A percentile compares a stretch with the other conserved stretches of the same genome.
Conservation (phyloP, 2,329 filamentous ascomycete species). For the Nothophoma quercina region DNA sequence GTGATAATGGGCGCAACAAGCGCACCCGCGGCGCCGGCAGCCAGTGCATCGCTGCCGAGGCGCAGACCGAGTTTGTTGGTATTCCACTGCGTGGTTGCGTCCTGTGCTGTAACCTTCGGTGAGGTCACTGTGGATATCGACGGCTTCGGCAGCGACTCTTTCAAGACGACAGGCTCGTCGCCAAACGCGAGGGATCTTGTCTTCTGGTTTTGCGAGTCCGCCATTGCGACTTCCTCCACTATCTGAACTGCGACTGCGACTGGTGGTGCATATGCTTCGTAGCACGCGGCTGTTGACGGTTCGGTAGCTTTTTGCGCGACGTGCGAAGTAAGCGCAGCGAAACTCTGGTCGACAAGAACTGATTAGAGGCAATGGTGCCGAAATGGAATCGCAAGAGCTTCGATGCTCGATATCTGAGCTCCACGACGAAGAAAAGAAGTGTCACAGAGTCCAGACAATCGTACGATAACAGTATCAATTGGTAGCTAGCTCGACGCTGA, state of each 20-base stretch:
- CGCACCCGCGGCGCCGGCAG: constrained; percentile 74
- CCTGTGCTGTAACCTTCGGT: neutral
- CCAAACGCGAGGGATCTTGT: neutral
- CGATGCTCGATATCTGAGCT: neutral
- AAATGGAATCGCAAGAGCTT: neutral
- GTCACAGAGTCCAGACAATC: neutral
- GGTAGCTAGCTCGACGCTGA: neutral
- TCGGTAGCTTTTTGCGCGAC: neutral
- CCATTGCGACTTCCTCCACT: constrained; percentile 46
- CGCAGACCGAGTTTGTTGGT: constrained; percentile 74
- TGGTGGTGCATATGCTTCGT: constrained; percentile 39
- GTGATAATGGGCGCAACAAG: constrained; percentile 85
- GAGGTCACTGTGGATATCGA: neutral
- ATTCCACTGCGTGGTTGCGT: constrained; percentile 66
- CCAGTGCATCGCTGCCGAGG: constrained; percentile 71
- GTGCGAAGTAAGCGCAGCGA: too few species aligned
- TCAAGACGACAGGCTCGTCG: constrained; percentile 12
- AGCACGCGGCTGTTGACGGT: neutral
- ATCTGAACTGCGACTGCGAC: too few species aligned
- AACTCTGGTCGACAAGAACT: too few species aligned
- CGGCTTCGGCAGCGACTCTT: neutral
- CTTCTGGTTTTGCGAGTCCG: constrained; percentile 23
- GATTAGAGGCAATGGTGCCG: neutral
- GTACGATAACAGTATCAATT: constrained; percentile 5
- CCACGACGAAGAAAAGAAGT: neutral